Evolutionary conservation across 2,329 filamentous ascomycete species (phyloP).

Genomic region (Mycogone perniciosa): DNA sequence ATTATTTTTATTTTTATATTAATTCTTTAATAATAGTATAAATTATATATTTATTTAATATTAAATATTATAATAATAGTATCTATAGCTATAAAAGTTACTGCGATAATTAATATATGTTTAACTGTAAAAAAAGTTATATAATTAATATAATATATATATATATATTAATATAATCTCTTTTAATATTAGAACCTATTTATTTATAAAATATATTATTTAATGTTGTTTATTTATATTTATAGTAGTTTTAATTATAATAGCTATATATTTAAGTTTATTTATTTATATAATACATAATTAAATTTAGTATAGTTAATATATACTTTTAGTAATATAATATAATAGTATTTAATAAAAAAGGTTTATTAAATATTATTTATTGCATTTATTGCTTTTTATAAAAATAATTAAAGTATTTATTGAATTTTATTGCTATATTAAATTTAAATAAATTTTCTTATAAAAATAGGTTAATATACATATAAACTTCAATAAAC

Average conservation of each 20-base stretch:
- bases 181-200: neutral
- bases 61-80: neutral
- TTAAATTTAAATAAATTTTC: neutral
- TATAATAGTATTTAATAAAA: neutral
- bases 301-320: neutral
- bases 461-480: neutral
- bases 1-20: neutral
- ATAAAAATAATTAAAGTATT: neutral
- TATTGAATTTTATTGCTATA: too few relatives aligned
- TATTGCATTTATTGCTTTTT: neutral
- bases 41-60: neutral
- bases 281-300: neutral
- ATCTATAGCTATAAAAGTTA: neutral
- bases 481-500: neutral
- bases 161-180: neutral
- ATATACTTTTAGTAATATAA: neutral
- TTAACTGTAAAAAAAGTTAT: neutral
- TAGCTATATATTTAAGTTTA: neutral
- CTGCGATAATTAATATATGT: neutral
- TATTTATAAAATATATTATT: slow-evolving; percentile 1
- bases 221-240: neutral
- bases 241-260: neutral
- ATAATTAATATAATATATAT: neutral
- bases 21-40: neutral
- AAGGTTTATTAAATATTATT: neutral